Percentiles rank a stretch among this genome's conserved stretches.
Conservation (phyloP, 1,284 basidiomycete genomes). For the Fomitopsis palustris region DNA sequence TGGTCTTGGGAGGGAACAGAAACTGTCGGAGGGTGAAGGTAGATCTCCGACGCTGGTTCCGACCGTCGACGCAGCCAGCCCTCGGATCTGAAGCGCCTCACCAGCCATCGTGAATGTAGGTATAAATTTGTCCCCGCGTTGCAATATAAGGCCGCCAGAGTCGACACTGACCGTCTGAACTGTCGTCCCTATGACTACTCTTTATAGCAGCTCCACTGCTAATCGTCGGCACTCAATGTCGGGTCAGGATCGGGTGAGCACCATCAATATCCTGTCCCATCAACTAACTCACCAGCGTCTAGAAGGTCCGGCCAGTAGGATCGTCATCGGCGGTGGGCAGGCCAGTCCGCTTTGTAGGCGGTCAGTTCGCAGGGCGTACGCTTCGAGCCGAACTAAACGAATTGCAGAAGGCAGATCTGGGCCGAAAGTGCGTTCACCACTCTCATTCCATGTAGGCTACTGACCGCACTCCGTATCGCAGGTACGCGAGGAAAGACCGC, state of each 20-base stretch:
- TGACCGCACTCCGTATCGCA: constrained; percentile 6
- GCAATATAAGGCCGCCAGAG: neutral
- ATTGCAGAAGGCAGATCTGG: constrained; percentile 14
- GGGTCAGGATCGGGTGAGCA: neutral
- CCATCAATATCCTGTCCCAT: neutral
- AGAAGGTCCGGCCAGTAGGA: neutral
- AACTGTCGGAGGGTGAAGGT: neutral
- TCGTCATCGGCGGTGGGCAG: constrained; percentile 1
- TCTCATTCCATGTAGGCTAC: neutral
- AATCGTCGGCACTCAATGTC: neutral
- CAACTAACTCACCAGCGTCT: neutral
- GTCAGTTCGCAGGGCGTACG: constrained; percentile 10
- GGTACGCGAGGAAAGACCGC: constrained; percentile 34
- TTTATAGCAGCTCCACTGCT: neutral
- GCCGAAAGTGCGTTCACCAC: constrained; percentile 9
- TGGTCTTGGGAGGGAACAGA: neutral
- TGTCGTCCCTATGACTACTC: neutral
- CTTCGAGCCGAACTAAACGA: constrained; percentile 10
- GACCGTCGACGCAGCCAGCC: neutral
- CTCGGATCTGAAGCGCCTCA: neutral
- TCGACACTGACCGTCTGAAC: neutral
- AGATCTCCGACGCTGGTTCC: neutral
- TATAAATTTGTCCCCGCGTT: neutral
- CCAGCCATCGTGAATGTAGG: neutral
- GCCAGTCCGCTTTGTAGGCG: constrained; percentile 5